phyloP scores from a whole-genome alignment of 2,329 filamentous ascomycete genomes.

The Cyphellophora europaea region DNA sequence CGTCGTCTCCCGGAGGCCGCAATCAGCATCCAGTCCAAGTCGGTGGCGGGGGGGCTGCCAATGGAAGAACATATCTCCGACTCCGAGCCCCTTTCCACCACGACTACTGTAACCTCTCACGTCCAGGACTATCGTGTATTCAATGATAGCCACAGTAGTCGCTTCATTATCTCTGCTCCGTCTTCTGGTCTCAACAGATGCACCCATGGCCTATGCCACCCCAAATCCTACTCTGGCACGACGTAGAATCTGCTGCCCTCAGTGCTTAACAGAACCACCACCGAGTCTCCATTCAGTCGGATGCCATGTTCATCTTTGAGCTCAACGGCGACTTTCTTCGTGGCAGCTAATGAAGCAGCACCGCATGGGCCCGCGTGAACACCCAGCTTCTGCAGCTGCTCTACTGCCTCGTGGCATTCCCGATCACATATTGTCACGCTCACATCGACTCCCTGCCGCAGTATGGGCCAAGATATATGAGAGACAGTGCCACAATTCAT shows the following conservation, averaged over 20 bases:
- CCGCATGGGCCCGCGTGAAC: conserved; percentile 55
- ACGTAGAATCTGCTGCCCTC: conserved; percentile 52
- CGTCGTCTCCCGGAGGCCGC: too few relatives aligned
- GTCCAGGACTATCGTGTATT: too few relatives aligned
- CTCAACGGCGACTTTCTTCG: conserved; percentile 37
- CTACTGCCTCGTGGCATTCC: conserved; percentile 51
- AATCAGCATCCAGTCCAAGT: too few relatives aligned
- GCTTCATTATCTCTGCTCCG: too few relatives aligned
- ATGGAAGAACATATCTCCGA: too few relatives aligned
- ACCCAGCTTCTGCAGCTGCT: conserved; percentile 39
- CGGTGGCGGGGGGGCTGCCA: too few relatives aligned
- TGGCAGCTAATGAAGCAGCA: conserved; percentile 44
- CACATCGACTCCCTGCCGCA: conserved; percentile 51
- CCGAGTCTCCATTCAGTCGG: conserved; percentile 37
- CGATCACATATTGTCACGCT: conserved; percentile 51
- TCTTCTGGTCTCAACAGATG: too few relatives aligned
- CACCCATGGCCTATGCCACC: background rate
- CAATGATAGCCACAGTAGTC: too few relatives aligned
- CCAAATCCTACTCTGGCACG: conserved; percentile 5
- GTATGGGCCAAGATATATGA: conserved; percentile 52
- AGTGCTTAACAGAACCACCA: conserved; percentile 58
- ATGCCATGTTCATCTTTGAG: conserved; percentile 26
- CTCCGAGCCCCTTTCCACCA: too few relatives aligned
- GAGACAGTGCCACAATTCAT: conserved; percentile 66
- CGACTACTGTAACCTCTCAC: too few relatives aligned